phyloP scores from a whole-genome alignment of 768 basidiomycete species.

The Kondoa subrosea region DNA sequence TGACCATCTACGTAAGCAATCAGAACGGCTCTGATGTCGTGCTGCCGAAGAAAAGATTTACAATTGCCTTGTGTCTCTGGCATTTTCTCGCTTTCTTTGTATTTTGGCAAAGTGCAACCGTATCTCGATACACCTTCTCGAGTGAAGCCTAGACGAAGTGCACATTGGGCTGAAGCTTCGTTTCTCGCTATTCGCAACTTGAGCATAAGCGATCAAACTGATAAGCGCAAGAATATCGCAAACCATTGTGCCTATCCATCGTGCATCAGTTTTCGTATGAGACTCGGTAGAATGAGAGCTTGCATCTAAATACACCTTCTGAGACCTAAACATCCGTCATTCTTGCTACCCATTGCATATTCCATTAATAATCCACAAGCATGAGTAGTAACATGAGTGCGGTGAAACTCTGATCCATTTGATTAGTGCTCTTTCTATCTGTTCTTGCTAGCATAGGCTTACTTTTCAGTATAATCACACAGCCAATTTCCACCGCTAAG shows the following conservation, averaged over 20 bases:
- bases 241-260: too few relatives aligned
- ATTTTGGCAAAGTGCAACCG: neutral
- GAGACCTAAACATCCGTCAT: neutral
- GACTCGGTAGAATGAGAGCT: too few relatives aligned
- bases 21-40: neutral
- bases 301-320: neutral
- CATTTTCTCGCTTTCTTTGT: neutral
- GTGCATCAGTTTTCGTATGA: too few relatives aligned
- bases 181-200: too few relatives aligned
- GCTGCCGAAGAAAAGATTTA: neutral
- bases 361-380: neutral
- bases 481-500: neutral
- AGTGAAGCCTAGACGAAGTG: neutral
- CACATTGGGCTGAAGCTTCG: neutral
- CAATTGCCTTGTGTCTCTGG: neutral
- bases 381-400: neutral
- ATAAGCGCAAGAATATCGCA: too few relatives aligned
- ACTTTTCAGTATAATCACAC: neutral
- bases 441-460: neutral
- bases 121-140: neutral
- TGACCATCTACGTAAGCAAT: neutral
- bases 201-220: too few relatives aligned
- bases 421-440: neutral
- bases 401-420: neutral
- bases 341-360: neutral